Base-by-base conservation (phyloP, 768 basidiomycete genomes). In the Termitomyces sp. region DNA sequence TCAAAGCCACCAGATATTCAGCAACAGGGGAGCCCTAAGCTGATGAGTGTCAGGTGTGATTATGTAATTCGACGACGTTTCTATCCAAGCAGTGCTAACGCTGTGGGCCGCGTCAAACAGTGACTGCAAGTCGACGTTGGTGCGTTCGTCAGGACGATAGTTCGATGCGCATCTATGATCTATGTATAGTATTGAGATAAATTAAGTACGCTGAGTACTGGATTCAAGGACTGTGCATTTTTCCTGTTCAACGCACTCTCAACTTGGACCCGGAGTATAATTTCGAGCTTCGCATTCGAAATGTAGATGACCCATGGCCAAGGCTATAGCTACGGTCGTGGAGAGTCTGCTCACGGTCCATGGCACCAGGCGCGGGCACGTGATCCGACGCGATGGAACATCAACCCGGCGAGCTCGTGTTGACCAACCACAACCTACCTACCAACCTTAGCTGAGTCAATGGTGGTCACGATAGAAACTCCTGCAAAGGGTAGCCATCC, bases 401-500 rank as follows among this genome's bases (percentile, higher is more conserved):
- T 38, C 11, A 32, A 43, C 19, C n/a, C n/a, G n/a, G n/a, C n/a
- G n/a, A n/a, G n/a, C n/a, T n/a, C 29, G 29, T 29, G 29, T 29
- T 29, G 29, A 29, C 25, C 21, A n/a, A 11, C 38, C 32, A 27
- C 25, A 25, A 44, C 47, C 31, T 12, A 40, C 27, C 23, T n/a
- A n/a, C n/a, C n/a, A 32, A 25, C 19, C 12, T 53, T 23, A 21
- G 17, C 23, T 14, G 25, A 25, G 23, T 25, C 25, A 16, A 48
- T 43, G 38, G 25, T 21, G 16, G 35, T n/a, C 14, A 73, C 69
- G 81, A 73, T 63, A 67, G 74, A 62, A 41, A 78, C 76, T 42
- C 77, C 79, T 7, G 76, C 70, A 65, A 81, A 79, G 63, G 68
- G 72, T 23, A 81, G 83, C 0, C 81, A 82, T 56, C 86, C 82